These are phyloP conservation scores for Talaromyces sp. DNA, from an alignment of 2,329 filamentous ascomycete species.

Conservation along the genomic window DNA sequence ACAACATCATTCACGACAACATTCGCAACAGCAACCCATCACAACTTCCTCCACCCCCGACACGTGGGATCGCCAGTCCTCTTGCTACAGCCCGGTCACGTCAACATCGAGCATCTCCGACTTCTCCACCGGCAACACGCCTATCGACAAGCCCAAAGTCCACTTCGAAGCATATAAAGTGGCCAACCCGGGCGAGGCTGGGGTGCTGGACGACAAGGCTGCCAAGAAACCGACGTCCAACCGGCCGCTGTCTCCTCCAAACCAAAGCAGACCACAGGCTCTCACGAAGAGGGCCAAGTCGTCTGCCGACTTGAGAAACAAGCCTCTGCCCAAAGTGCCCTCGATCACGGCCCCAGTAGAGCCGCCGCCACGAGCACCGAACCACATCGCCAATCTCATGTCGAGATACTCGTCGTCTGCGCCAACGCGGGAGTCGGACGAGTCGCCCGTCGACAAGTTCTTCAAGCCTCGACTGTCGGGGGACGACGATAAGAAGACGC, in stretches of 20 bases:
- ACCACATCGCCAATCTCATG: slow-evolving; percentile 2
- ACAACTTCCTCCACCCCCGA: slow-evolving; percentile 17
- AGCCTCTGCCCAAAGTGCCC: slow-evolving; percentile 34
- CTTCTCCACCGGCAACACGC: neutral
- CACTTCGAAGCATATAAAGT: neutral
- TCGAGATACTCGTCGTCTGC: slow-evolving; percentile 6
- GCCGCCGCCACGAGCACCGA: neutral
- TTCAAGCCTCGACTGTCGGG: slow-evolving; percentile 1
- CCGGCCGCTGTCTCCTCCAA: neutral
- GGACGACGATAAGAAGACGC: slow-evolving; percentile 13
- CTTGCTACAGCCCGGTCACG: slow-evolving; percentile 3
- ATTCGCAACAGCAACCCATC: slow-evolving; percentile 11
- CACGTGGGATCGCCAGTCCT: neutral
- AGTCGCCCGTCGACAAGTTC: slow-evolving; percentile 2
- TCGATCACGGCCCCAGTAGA: slow-evolving; percentile 3
- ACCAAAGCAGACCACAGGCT: neutral
- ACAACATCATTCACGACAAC: neutral
- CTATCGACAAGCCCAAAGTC: neutral
- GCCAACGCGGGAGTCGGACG: neutral
- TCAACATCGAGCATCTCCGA: slow-evolving; percentile 4
- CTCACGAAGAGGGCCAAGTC: neutral
- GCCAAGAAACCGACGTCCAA: neutral
- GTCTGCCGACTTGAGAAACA: slow-evolving; percentile 26
- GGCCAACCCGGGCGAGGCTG: neutral
- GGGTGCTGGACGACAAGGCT: neutral